phyloP scores from a whole-genome alignment of 2,329 filamentous ascomycete genomes.

The Cordyceps fumosorosea region DNA sequence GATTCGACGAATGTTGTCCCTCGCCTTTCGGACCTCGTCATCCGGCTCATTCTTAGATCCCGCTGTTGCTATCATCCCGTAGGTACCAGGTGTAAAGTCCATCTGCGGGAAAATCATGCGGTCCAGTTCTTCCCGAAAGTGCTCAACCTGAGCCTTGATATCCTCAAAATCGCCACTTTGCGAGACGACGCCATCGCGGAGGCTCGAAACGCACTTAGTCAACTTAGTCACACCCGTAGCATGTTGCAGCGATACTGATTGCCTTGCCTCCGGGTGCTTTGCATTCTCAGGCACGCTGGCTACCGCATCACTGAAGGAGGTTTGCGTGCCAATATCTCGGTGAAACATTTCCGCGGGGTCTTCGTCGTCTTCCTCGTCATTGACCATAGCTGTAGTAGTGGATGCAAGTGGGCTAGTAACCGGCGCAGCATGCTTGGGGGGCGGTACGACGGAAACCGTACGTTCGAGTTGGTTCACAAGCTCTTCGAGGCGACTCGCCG shows the following conservation, averaged over 20 bases:
- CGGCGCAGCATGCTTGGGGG: slow-evolving; percentile 14
- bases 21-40: slow-evolving; percentile 67
- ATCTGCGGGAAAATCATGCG: slow-evolving; percentile 43
- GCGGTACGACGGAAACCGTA: slow-evolving; percentile 56
- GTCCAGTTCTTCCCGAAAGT: slow-evolving; percentile 61
- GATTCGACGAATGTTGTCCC: slow-evolving; percentile 68
- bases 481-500: slow-evolving; percentile 37
- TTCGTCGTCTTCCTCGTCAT: slow-evolving; percentile 43
- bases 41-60: slow-evolving; percentile 45
- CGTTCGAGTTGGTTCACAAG: slow-evolving; percentile 46
- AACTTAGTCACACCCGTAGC: slow-evolving; percentile 37
- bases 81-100: slow-evolving; percentile 27
- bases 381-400: neutral
- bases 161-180: slow-evolving; percentile 45
- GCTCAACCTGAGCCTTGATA: slow-evolving; percentile 45
- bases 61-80: slow-evolving; percentile 33
- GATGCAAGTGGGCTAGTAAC: slow-evolving; percentile 15
- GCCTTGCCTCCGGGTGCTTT: neutral
- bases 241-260: slow-evolving; percentile 31
- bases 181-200: slow-evolving; percentile 37
- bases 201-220: slow-evolving; percentile 32
- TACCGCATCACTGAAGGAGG: slow-evolving; percentile 35
- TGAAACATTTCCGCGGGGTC: slow-evolving; percentile 76
- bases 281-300: neutral
- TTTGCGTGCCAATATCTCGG: slow-evolving; percentile 74